phyloP scores from a whole-genome alignment of 106 monocot genomes.

The Hemerocallis citrina region DNA sequence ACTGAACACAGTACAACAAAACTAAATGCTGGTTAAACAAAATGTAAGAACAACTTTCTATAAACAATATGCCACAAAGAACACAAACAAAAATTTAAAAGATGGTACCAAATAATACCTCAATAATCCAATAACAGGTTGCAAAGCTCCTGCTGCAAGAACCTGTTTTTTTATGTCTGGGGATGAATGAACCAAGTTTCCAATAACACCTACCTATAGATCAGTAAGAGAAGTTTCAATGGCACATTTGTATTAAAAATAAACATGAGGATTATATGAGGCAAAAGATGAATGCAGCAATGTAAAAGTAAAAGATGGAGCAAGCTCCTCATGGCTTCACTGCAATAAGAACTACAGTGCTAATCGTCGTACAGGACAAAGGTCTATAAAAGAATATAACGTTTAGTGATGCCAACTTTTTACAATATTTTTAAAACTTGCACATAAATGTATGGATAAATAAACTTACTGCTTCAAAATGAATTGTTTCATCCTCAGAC shows the following conservation, averaged over 20 bases:
- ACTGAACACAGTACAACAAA: too few species aligned
- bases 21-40: too few species aligned
- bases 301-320: not conserved
- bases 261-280: not conserved
- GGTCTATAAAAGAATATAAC: too few species aligned
- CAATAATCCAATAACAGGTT: constrained; percentile 79
- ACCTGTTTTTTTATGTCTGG: constrained; percentile 94
- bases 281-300: not conserved
- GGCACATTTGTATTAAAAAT: not conserved
- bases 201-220: constrained; percentile 84
- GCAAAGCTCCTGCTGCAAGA: constrained; percentile 75
- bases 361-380: too few species aligned
- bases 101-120: constrained; percentile 29
- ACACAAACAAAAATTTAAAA: not conserved
- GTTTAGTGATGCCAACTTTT: too few species aligned
- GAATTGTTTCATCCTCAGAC: constrained; percentile 65
- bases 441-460: not conserved
- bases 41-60: too few species aligned
- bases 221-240: not conserved
- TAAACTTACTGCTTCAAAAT: constrained; percentile 81
- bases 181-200: constrained; percentile 91
- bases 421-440: not conserved
- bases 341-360: too few species aligned
- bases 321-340: too few species aligned
- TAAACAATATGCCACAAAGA: not conserved